A percentile compares a stretch with the other conserved stretches of the same genome.
These are phyloP conservation scores for Nicotiana benthamiana DNA, from an alignment of 257 asterid species.

Conservation along the genomic window DNA sequence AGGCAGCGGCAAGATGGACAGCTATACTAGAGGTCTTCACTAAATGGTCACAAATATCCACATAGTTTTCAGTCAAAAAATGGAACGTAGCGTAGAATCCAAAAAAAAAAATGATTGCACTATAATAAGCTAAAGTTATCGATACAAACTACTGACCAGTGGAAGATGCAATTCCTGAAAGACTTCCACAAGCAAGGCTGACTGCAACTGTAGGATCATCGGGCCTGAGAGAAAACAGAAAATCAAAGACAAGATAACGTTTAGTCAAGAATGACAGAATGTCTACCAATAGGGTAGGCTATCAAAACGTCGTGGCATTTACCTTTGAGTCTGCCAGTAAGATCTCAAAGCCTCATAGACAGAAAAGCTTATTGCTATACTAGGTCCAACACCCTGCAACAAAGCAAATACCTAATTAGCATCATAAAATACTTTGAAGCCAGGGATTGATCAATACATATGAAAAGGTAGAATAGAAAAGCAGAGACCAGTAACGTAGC, in stretches of 20 bases:
- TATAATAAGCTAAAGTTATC: not conserved
- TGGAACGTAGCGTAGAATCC: not conserved
- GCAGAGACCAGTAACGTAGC: conserved; percentile 82
- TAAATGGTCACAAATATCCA: not conserved
- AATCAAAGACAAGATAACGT: not conserved
- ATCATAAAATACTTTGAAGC: not conserved
- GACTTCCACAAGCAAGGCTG: conserved; percentile 94
- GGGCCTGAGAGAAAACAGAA: conserved; percentile 40
- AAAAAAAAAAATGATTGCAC: not conserved
- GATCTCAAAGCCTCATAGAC: conserved; percentile 76
- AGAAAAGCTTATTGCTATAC: conserved; percentile 87
- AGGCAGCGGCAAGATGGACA: not conserved
- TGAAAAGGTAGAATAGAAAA: not conserved
- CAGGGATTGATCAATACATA: not conserved
- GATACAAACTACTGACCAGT: conserved; percentile 45
- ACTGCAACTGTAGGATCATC: conserved; percentile 55
- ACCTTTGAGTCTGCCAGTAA: conserved; percentile 57
- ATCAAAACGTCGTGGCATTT: not conserved
- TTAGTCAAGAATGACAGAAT: not conserved
- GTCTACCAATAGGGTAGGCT: not conserved
- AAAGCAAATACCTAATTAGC: conserved; percentile 3
- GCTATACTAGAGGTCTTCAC: not conserved
- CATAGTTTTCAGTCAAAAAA: not conserved
- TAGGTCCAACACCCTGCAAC: conserved; percentile 92
- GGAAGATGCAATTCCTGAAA: conserved; percentile 90